Conservation (phyloP, 768 basidiomycete genomes). For the Ramaria rubella region DNA sequence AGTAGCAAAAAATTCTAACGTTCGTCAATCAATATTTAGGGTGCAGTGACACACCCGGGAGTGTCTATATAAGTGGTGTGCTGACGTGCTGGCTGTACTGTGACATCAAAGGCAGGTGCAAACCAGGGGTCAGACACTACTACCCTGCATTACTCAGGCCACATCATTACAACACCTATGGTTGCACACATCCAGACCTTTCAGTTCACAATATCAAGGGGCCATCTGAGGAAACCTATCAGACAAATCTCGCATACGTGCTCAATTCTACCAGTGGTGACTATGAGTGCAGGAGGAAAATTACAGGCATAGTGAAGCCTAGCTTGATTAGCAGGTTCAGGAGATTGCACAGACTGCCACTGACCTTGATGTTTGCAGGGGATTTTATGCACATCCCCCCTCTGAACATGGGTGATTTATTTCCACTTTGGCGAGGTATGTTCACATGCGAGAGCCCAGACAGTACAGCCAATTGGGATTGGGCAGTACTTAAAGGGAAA, state of each 20-base stretch:
- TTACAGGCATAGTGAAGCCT: constrained; percentile 32
- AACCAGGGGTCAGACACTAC: no score
- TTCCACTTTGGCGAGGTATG: constrained; percentile 26
- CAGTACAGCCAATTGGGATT: constrained; percentile 25
- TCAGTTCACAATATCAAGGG: no score
- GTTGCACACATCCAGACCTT: no score
- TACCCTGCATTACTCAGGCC: no score
- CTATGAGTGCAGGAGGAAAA: constrained; percentile 16
- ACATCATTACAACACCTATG: no score
- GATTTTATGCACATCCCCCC: constrained; percentile 36
- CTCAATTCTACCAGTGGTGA: background rate
- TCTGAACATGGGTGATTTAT: constrained; percentile 35
- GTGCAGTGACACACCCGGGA: no score
- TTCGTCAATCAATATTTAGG: no score
- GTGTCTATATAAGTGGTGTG: no score
- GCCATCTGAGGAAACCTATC: background rate
- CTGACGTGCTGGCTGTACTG: no score
- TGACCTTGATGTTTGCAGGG: constrained; percentile 13
- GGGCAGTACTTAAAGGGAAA: constrained; percentile 22
- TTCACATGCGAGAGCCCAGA: constrained; percentile 34
- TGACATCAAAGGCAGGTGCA: no score
- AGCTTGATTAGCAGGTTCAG: constrained; percentile 32
- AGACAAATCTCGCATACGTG: background rate
- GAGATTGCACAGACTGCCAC: background rate
- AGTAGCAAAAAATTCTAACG: no score